Evolutionary conservation across 208 protist genomes (phyloP), one percentile per base, ranked within the genome.

Genomic region (Wallacemonas collosoma): DNA sequence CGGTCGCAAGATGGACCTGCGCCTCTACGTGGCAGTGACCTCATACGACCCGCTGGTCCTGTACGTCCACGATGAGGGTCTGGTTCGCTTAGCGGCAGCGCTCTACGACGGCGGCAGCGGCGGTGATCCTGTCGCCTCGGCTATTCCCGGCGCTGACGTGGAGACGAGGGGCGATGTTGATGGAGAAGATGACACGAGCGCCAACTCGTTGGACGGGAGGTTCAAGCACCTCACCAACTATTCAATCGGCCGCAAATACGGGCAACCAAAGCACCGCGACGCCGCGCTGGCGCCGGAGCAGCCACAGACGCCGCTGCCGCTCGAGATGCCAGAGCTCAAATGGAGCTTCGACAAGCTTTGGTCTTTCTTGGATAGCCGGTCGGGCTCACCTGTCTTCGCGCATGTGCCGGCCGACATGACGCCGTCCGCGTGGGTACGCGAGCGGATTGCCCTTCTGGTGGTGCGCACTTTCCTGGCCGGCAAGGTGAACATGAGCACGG

Each of bases 201-300:
- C 53, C 41, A 51, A 57, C 43, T 26, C 68, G 5, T 41, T 38
- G 39, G 6, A 64, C 74, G 75, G 76, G 48, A 82, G 82, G 2
- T 97, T 97, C 66, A 81, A 85, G 44, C 92, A 98, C 80, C 78
- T 98, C 9, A 98, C 96, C 43, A 98, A 98, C 79, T 98, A 96
- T 73, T 94, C 89, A 3, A 75, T 98, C 38, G 94, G 95, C 26
- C 75, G 82, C 26, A 82, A 86, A 3, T 88, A 85, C 72, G n/a
- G 48, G 8, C 66, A 36, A 14, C n/a, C 51, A 0, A 15, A 65
- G 26, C 15, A 35, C 11, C 11, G 44, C 7, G 40, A 67, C 2
- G 17, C 26, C 47, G 35, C 53, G 39, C 41, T 4, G 43, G 51
- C 60, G n/a, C 55, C 36, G 69, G 26, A 26, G 26, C 7, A 53